These are phyloP conservation scores for Geranomyces variabilis DNA, from an alignment of 192 early-diverging fungal genomes.

Conservation along the genomic window DNA sequence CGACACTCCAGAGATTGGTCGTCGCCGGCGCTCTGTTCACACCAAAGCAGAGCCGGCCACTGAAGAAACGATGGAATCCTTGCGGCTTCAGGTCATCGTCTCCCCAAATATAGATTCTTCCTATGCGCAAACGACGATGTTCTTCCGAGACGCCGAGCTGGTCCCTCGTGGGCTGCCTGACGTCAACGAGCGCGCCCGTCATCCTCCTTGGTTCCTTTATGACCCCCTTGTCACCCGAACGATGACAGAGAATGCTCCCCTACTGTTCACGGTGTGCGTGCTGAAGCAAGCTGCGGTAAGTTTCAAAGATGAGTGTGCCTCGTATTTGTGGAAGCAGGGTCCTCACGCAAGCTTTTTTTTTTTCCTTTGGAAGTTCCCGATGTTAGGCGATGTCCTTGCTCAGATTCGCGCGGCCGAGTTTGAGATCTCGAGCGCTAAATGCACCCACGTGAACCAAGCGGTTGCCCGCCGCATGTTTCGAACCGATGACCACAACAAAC, in stretches of 20 bases:
- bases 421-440: conserved; percentile 10
- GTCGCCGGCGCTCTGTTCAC: conserved; percentile 11
- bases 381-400: conserved; percentile 15
- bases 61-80: conserved; percentile 13
- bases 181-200: conserved; percentile 10
- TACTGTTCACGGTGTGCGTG: conserved; percentile 21
- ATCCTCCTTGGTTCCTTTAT: conserved; percentile 22
- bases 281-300: conserved; percentile 20
- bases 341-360: not conserved
- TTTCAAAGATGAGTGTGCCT: not conserved
- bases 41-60: not conserved
- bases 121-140: conserved; percentile 21
- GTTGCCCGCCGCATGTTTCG: conserved; percentile 15
- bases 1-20: conserved; percentile 12
- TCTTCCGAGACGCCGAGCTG: conserved; percentile 28
- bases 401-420: conserved; percentile 3
- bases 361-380: conserved; percentile 7
- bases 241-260: conserved; percentile 15
- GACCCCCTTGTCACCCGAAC: conserved; percentile 23
- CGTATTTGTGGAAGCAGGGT: not conserved
- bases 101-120: conserved; percentile 2
- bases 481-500: not conserved
- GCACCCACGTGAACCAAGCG: not conserved
- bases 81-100: conserved; percentile 23
- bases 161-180: conserved; percentile 11